Conservation (phyloP, 306 rosid species). For the Medicago lupulina region DNA sequence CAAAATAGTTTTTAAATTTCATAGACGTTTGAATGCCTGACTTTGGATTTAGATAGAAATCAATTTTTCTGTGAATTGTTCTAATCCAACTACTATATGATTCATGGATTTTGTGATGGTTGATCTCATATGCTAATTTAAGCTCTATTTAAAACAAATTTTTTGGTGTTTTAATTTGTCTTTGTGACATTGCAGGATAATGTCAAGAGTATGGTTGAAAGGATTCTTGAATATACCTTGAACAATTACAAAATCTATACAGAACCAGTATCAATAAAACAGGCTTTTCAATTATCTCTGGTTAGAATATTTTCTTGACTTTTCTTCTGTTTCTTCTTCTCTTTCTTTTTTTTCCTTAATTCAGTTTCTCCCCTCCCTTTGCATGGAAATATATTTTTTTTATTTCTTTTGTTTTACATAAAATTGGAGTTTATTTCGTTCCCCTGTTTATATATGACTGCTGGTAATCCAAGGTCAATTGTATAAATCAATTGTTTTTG, state of each 20-base stretch:
- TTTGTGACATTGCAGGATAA: conserved; percentile 61
- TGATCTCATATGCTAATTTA: no score
- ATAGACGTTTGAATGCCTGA: conserved; percentile 19
- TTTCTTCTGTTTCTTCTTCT: not conserved
- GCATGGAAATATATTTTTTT: not conserved
- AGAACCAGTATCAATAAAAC: conserved; percentile 60
- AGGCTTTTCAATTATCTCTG: conserved; percentile 92
- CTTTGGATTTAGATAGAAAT: conserved; percentile 17
- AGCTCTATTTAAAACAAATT: no score
- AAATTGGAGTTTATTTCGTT: not conserved
- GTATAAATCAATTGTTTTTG: not conserved
- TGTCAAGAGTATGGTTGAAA: conserved; percentile 55
- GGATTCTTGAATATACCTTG: conserved; percentile 66
- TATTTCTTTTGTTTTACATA: not conserved
- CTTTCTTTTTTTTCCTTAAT: conserved; percentile 33
- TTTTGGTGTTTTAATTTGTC: conserved; percentile 37
- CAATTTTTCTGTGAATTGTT: conserved; percentile 15
- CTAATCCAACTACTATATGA: not conserved
- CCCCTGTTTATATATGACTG: not conserved
- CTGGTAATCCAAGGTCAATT: conserved; percentile 28
- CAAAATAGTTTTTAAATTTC: not conserved
- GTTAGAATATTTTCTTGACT: conserved; percentile 52
- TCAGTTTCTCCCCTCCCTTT: not conserved
- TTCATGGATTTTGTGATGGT: no score
- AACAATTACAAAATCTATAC: conserved; percentile 59